phyloP scores from a whole-genome alignment of 495 filamentous ascomycete species.

The Gamarada debralockiae region DNA sequence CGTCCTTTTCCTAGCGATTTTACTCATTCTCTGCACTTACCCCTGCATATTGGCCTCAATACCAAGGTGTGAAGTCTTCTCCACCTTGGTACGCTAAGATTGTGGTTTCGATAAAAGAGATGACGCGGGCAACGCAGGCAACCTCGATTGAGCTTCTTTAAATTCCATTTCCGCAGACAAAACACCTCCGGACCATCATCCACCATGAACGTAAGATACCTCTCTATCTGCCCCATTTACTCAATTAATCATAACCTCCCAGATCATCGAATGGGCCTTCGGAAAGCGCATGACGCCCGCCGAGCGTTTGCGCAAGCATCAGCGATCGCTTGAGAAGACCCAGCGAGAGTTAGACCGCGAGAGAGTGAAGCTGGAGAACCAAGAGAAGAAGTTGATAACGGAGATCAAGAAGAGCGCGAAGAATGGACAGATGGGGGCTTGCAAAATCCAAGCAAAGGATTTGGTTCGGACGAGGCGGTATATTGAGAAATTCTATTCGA shows the following conservation, averaged over 20 bases:
- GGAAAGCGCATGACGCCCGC: slow-evolving; percentile 97
- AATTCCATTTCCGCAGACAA: not conserved
- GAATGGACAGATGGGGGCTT: slow-evolving; percentile 92
- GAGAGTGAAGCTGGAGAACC: slow-evolving; percentile 90
- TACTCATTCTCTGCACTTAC: too few relatives aligned
- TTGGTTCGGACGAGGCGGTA: slow-evolving; percentile 90
- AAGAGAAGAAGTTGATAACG: slow-evolving; percentile 92
- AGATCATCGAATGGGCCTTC: slow-evolving; percentile 98
- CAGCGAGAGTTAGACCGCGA: slow-evolving; percentile 94
- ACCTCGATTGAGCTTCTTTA: too few relatives aligned
- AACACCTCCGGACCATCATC: not conserved
- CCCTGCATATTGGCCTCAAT: too few relatives aligned
- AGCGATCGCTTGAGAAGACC: slow-evolving; percentile 92
- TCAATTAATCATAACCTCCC: slow-evolving; percentile 1
- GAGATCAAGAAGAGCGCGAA: slow-evolving; percentile 98
- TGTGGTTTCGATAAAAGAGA: too few relatives aligned
- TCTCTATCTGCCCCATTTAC: not conserved
- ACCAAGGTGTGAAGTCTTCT: too few relatives aligned
- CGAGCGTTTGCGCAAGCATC: slow-evolving; percentile 94
- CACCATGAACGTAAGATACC: slow-evolving; percentile 56
- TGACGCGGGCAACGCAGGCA: too few relatives aligned
- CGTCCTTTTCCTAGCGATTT: too few relatives aligned
- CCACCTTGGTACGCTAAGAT: too few relatives aligned
- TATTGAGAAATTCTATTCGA: slow-evolving; percentile 96
- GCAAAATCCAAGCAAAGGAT: slow-evolving; percentile 97